These are phyloP conservation scores for Sporothrix luriei DNA, from an alignment of 2,329 filamentous ascomycete genomes.

Conservation along the genomic window DNA sequence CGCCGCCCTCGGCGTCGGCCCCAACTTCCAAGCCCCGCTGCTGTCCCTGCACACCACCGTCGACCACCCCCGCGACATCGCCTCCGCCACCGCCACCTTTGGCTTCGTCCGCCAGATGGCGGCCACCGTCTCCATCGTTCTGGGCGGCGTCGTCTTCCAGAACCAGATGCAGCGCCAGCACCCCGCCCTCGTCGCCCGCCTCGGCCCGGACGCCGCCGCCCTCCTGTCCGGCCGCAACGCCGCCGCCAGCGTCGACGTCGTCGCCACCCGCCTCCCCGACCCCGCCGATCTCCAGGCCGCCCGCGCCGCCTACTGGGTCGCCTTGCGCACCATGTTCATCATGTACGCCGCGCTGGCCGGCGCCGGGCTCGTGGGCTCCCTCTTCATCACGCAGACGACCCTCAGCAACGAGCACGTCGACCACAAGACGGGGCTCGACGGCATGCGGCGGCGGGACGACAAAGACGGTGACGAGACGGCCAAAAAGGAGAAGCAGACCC, in stretches of 20 bases:
- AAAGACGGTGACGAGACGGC: conserved; percentile 40
- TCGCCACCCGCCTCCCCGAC: conserved; percentile 54
- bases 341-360: conserved; percentile 56
- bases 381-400: conserved; percentile 53
- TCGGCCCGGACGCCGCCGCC: conserved; percentile 49
- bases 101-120: conserved; percentile 62
- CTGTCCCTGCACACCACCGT: conserved; percentile 67
- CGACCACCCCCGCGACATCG: conserved; percentile 60
- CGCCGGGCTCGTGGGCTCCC: conserved; percentile 51
- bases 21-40: conserved; percentile 64
- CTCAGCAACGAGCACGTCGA: conserved; percentile 60
- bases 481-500: conserved; percentile 27
- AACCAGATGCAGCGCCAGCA: conserved; percentile 48
- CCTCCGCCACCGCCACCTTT: conserved; percentile 64
- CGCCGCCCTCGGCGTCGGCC: conserved; percentile 62
- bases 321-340: conserved; percentile 55
- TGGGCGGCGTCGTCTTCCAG: conserved; percentile 53
- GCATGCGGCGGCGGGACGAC: conserved; percentile 39
- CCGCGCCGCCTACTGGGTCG: conserved; percentile 19
- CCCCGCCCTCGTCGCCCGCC: conserved; percentile 36
- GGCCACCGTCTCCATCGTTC: conserved; percentile 60
- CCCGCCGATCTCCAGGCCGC: conserved; percentile 50
- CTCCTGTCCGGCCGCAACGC: conserved; percentile 62
- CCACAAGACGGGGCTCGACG: conserved; percentile 60
- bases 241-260: conserved; percentile 61